phyloP scores from a whole-genome alignment of 1,284 basidiomycete species.

The Rhodotorula sp. region DNA sequence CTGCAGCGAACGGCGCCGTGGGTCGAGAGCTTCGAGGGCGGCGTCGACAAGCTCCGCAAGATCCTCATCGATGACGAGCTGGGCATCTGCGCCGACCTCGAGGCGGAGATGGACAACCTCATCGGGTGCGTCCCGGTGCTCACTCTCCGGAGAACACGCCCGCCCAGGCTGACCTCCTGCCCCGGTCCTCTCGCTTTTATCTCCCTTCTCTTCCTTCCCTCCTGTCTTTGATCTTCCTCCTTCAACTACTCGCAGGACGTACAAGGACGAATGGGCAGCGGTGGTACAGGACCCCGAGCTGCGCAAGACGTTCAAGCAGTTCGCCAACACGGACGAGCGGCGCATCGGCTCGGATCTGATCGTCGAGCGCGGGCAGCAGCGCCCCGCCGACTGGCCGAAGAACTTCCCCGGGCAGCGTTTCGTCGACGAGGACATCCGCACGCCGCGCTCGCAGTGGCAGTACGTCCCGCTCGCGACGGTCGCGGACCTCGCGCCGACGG shows the following conservation, averaged over 20 bases:
- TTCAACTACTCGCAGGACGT: slow-evolving; percentile 37
- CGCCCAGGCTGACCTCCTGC: no score
- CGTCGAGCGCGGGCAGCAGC: slow-evolving; percentile 64
- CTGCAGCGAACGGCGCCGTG: slow-evolving; percentile 69
- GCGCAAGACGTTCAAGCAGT: slow-evolving; percentile 66
- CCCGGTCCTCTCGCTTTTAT: no score
- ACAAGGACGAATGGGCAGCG: slow-evolving; percentile 67
- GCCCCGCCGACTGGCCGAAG: slow-evolving; percentile 72
- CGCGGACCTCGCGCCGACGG: slow-evolving; percentile 60
- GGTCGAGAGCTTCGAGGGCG: slow-evolving; percentile 71
- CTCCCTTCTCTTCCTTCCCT: neutral
- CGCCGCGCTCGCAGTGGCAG: slow-evolving; percentile 61
- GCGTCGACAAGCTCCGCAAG: slow-evolving; percentile 65
- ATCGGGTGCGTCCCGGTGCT: slow-evolving; percentile 52
- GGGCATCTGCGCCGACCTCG: slow-evolving; percentile 71
- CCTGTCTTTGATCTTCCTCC: no score
- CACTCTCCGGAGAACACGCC: neutral
- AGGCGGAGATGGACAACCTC: slow-evolving; percentile 68
- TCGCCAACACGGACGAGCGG: slow-evolving; percentile 66
- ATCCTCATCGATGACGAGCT: slow-evolving; percentile 74
- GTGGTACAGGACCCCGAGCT: slow-evolving; percentile 63
- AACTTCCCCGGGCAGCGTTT: slow-evolving; percentile 49
- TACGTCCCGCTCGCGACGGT: slow-evolving; percentile 62
- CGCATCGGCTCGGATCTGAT: slow-evolving; percentile 61
- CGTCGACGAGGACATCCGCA: slow-evolving; percentile 39